phyloP scores from a whole-genome alignment of 108 stramenopile genomes.

The Nitzschia sp. region DNA sequence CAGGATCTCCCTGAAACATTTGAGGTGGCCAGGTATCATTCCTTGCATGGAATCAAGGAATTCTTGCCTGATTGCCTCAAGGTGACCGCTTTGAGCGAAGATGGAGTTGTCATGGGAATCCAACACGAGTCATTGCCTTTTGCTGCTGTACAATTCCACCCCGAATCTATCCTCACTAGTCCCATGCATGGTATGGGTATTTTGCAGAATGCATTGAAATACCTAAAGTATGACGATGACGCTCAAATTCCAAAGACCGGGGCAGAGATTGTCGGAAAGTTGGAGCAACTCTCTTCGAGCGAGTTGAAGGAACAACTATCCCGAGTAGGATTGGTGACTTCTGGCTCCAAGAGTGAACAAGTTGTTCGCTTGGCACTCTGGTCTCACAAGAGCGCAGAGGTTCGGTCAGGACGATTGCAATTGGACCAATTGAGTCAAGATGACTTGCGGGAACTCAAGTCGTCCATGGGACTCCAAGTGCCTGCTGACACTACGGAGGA shows the following conservation, averaged over 20 bases:
- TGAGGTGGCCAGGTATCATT: conserved; percentile 96
- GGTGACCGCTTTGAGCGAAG: conserved; percentile 89
- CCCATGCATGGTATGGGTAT: conserved; percentile 89
- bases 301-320: conserved; percentile 34
- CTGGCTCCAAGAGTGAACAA: conserved; percentile 59
- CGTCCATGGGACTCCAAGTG: conserved; percentile 22
- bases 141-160: conserved; percentile 99
- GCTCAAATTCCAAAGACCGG: conserved; percentile 22
- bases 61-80: conserved; percentile 77
- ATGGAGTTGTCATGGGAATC: conserved; percentile 95
- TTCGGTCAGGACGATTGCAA: conserved; percentile 37
- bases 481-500: not conserved
- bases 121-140: conserved; percentile 91
- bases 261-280: conserved; percentile 41
- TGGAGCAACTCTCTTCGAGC: conserved; percentile 33
- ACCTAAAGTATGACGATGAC: conserved; percentile 46
- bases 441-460: conserved; percentile 44
- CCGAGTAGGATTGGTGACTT: conserved; percentile 24
- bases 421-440: conserved; percentile 30
- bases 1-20: conserved; percentile 84
- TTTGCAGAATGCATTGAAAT: conserved; percentile 77
- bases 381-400: conserved; percentile 46
- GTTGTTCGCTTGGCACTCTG: conserved; percentile 49
- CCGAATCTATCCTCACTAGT: conserved; percentile 94
- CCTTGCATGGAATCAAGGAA: conserved; percentile 85